Base-by-base conservation (phyloP, 306 rosid genomes). In the Trifolium subterraneum region DNA sequence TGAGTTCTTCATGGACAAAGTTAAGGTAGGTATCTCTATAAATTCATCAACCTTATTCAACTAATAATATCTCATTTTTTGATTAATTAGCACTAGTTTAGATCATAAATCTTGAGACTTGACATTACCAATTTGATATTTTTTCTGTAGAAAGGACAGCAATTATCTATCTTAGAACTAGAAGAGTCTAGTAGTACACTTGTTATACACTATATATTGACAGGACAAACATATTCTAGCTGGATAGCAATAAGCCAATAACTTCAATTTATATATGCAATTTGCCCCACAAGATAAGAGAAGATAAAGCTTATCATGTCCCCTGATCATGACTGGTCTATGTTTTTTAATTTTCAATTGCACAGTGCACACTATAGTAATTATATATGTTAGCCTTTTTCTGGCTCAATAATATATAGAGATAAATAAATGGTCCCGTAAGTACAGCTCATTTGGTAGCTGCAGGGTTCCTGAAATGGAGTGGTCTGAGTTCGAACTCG, bases 1-100 rank as follows among this genome's bases (percentile, higher is more conserved):
- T 27, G 96, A 94, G 79, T 94, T 94, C 81, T 94, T 86, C 88
- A 87, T 86, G 89, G 87, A 88, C 83, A 92, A 88, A 82, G 97
- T 94, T 55, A 90, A 90, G 95, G 99, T 89, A 50, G 31, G 31
- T 29, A 29, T 29, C 6, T 48, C 55, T 48, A 48, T 48, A 48
- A 48, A 47, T 47, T 47, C 60, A 4, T 9, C 60, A 20, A 54
- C 60, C 60, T 20, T 54, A 10, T 20, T 20, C 15, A 54, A 54
- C 60, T 10, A 36, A 7, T 54, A 9, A 20, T 20, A 19, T 54
- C 60, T 19, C 29, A 19, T 52, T 19, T 2, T 19, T 52, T 52
- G 12, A 51, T 51, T 16, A 50, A 50, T 16, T 50, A 50, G 23
- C 5, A 50, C 23, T 50, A 16, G 23, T n/a, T 10, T 50, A 51